Base-by-base conservation (phyloP, 495 filamentous ascomycete species). In the Sporormia fimetaria region DNA sequence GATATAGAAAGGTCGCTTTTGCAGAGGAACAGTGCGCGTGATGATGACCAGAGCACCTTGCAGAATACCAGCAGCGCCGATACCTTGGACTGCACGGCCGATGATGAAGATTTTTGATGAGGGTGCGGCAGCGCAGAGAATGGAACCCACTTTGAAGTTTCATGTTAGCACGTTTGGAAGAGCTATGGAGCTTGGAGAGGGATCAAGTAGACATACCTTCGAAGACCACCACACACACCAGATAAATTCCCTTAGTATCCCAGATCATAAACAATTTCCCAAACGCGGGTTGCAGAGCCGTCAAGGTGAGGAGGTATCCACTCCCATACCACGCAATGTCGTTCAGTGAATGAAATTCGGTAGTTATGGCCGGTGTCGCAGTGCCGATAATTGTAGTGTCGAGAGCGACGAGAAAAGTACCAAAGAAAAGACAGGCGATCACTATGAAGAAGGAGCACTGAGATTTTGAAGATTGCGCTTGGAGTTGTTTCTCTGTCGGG, bases 21-120 rank as follows among this genome's bases (percentile, higher is more conserved):
- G 60, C 0, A 93, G 64, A 0, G 86, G 84, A 0, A 93, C 78
- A 15, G 74, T 78, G 52, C 83, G 73, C 23, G 75, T 71, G 12
- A 94, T 68, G 55, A 94, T 93, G 47, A 86, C 73, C 27, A 93
- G 68, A 1, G 81, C 77, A 6, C 87, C 87, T 1, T 81, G 79
- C 57, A 90, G 87, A 34, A 94, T 71, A 26, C 83, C 87, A 1
- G 87, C 82, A 6, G 74, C 71, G 17, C 87, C 87, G 14, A 94
- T 48, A 17, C 87, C 87, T 15, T 84, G 82, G 29, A 94, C 64
- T 10, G 87, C 87, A 21, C 87, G 76, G 7, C 87, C 87, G 40
- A 87, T 60, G 47, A 94, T 94, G 18, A 94, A 66, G 3, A 74
- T 73, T 0, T 75, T 65, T 0, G 83, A 87, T 35, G 62, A 82